Conservation (phyloP, 2,329 filamentous ascomycete genomes). For the Aureobasidium sp. region DNA sequence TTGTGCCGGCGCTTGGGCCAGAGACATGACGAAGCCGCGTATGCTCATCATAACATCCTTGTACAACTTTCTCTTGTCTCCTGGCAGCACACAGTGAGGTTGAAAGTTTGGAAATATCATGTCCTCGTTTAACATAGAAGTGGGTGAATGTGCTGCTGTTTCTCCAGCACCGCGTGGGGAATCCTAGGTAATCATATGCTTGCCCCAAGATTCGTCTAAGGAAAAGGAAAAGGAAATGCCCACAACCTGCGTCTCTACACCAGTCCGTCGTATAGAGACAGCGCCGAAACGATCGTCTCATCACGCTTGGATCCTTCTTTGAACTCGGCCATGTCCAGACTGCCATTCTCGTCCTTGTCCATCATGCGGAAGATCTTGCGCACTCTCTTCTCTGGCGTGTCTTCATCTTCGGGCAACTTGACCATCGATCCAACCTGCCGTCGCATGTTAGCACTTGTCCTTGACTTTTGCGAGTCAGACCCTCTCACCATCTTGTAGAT, state of each 20-base stretch:
- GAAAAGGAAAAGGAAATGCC: neutral
- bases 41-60: neutral
- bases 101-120: neutral
- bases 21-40: constrained; percentile 4
- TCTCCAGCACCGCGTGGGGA: neutral
- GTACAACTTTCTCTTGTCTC: neutral
- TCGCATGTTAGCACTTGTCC: constrained; percentile 13
- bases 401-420: constrained; percentile 95
- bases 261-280: constrained; percentile 92
- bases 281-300: constrained; percentile 94
- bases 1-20: neutral
- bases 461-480: neutral
- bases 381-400: constrained; percentile 97
- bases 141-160: neutral
- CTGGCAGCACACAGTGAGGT: no score
- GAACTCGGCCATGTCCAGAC: constrained; percentile 94
- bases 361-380: constrained; percentile 99
- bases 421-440: constrained; percentile 94
- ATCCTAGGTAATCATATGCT: neutral
- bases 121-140: constrained; percentile 3
- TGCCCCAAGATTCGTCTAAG: neutral
- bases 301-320: constrained; percentile 98
- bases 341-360: constrained; percentile 99
- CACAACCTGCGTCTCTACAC: constrained; percentile 50
- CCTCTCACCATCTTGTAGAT: constrained; percentile 94